Base-by-base conservation (phyloP, 306 rosid species). In the Vicia faba region DNA sequence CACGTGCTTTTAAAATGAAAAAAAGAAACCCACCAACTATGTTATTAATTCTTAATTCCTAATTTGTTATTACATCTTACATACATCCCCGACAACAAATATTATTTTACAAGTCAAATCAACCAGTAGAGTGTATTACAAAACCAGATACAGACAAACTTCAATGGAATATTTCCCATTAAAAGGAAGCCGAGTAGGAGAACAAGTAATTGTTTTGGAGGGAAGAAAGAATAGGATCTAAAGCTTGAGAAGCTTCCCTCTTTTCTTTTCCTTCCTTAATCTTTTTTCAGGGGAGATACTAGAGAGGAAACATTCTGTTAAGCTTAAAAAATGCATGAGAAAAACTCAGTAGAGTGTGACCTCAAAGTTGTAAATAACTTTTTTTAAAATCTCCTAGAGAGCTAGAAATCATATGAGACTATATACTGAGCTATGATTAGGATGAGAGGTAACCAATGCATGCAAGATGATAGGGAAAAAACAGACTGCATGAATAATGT, bases 61-160 rank as follows among this genome's bases (percentile, higher is more conserved):
- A 20, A 64, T 29, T 65, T 66, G 25, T 65, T 57, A 45, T 49
- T n/a, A n/a, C n/a, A 31, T 14, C 35, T 26, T 10, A 43, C 31
- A 19, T 43, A 16, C 61, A 71, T 65, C 51, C 38, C 18, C 5
- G 61, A 61, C 18, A 9, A 44, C 40, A 53, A 61, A 12, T 25
- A 68, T 55, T 13, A 43, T 40, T 45, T 54, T 14, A 63, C 33
- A 25, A 68, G 13, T 44, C 41, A 61, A 79, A 55, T 35, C 55
- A 62, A 45, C 38, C 13, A 8, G 28, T 38, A 45, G 72, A 45
- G 40, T 23, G 40, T 49, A 48, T 10, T 20, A 61, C 11, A 18
- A 61, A 36, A 73, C 11, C 0, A 20, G 48, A 65, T 38, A 35
- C 6, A 19, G 3, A 19, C 9, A 68, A 66, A 60, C 39, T 54